Evolutionary conservation across 495 filamentous ascomycete species (phyloP), one percentile per base, ranked within the genome.

Genomic region (Jackrogersella minutella): DNA sequence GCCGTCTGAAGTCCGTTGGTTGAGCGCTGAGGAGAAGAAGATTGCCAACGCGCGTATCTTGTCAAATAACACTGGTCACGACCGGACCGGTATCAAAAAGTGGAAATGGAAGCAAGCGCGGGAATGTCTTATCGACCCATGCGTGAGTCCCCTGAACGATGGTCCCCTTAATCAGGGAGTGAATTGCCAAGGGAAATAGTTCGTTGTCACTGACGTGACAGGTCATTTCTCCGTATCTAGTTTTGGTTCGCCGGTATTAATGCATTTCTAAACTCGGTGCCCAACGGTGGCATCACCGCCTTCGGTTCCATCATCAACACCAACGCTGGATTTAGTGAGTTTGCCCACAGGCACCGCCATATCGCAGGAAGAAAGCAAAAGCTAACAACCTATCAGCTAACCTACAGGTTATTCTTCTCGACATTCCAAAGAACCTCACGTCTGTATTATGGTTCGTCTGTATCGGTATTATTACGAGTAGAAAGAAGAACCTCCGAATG

Each of bases 241-340:
- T 75, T 75, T 33, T 84, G 79, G 80, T 70, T 85, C 9, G 70
- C 81, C 0, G 75, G 77, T 11, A 40, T 83, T 13, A 74, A 81
- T 14, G 80, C 80, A 0, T 77, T 86, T 64, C 56, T 84, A 0
- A 80, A 74, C 41, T 81, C 77, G 5, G 79, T 84, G 19, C 83
- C 83, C 0, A 83, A 80, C 44, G 82, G 84, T 6, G 82, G 81
- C 0, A 74, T 84, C 19, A 81, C 80, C 0, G 83, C 81, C 31
- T 86, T 84, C 64, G 78, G 78, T 0, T 65, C 76, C 0, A 81
- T 84, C 33, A 71, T 85, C 5, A 80, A 84, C 19, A 77, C 73
- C 4, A 77, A 73, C 4, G 84, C 83, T 52, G 82, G 82, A 2
- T 82, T 75, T 30, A 72, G 62, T 64, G 10, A 73, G 39, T 55